These are phyloP conservation scores for Friedmanniomyces endolithicus DNA, from an alignment of 495 filamentous ascomycete genomes.

Conservation along the genomic window DNA sequence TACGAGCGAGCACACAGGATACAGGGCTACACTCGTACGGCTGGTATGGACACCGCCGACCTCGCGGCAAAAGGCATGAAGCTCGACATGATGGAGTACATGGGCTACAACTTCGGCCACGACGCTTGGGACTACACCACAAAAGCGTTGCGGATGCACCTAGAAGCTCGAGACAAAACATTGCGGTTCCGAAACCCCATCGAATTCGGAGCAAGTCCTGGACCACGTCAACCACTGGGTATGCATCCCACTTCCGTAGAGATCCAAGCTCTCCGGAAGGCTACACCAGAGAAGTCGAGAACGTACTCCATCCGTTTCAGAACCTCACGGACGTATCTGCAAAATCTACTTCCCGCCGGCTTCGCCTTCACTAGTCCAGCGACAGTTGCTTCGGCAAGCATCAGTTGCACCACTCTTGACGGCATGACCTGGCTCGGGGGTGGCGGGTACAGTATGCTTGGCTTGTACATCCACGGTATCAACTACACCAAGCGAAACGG, in stretches of 20 bases:
- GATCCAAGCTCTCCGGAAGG: constrained; percentile 9
- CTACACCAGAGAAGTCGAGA: constrained; percentile 34
- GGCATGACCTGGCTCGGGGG: constrained; percentile 46
- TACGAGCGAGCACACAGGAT: constrained; percentile 42
- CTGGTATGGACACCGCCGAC: constrained; percentile 33
- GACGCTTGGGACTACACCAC: constrained; percentile 46
- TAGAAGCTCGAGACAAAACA: constrained; percentile 32
- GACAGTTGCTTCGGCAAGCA: constrained; percentile 40
- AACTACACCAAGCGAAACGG: constrained; percentile 42
- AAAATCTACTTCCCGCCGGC: constrained; percentile 41
- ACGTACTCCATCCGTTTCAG: constrained; percentile 46
- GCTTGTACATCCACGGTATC: constrained; percentile 47
- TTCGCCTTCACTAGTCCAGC: constrained; percentile 35
- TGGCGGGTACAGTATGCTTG: constrained; percentile 42
- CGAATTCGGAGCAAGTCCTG: constrained; percentile 46
- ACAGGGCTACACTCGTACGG: constrained; percentile 40
- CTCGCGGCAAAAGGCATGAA: constrained; percentile 26
- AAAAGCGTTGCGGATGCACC: constrained; percentile 37
- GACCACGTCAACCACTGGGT: constrained; percentile 34
- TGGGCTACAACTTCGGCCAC: constrained; percentile 46
- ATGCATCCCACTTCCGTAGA: not conserved
- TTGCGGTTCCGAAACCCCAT: constrained; percentile 42
- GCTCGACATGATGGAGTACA: constrained; percentile 37
- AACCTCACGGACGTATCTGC: constrained; percentile 44
- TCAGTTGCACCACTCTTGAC: constrained; percentile 37